Percentiles rank a stretch among this genome's conserved stretches.
Evolutionary conservation across 164 flowering plant species (phyloP).

Genomic region (Cinnamomum micranthum): DNA sequence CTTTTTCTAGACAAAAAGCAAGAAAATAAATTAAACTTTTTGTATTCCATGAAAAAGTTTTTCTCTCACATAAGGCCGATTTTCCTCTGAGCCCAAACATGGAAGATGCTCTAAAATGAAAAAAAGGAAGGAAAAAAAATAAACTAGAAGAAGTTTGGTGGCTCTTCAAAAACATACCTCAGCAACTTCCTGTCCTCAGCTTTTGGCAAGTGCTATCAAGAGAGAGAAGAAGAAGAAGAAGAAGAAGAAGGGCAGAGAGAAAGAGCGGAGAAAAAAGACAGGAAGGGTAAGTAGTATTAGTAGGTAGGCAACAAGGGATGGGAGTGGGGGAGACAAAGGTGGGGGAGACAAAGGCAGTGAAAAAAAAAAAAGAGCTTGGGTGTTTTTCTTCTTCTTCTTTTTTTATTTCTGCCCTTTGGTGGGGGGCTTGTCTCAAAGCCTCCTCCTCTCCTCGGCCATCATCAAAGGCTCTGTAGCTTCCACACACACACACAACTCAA

Average conservation of each 20-base stretch:
- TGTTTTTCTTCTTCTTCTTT: background rate
- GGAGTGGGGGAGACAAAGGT: background rate
- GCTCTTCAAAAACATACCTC: background rate
- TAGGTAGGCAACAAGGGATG: background rate
- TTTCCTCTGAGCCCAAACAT: too few relatives aligned
- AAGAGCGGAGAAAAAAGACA: background rate
- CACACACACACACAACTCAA: background rate
- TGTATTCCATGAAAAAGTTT: too few relatives aligned
- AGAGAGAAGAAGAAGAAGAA: background rate
- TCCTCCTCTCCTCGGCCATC: conserved; percentile 6
- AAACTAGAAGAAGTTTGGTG: background rate
- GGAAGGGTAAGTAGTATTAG: background rate
- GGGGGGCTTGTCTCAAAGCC: conserved; percentile 3
- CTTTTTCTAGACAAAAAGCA: too few relatives aligned
- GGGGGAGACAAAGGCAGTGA: background rate
- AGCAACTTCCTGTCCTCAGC: background rate
- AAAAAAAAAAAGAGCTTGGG: background rate
- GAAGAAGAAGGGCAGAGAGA: background rate
- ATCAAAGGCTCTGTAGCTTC: background rate
- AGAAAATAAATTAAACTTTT: too few relatives aligned
- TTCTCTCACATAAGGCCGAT: too few relatives aligned
- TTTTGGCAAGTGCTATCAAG: background rate
- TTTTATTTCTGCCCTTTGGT: conserved; percentile 1
- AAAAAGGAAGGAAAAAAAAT: background rate
- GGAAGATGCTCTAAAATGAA: background rate